phyloP scores from a whole-genome alignment of 768 basidiomycete species.

The Pisolithus tinctorius region DNA sequence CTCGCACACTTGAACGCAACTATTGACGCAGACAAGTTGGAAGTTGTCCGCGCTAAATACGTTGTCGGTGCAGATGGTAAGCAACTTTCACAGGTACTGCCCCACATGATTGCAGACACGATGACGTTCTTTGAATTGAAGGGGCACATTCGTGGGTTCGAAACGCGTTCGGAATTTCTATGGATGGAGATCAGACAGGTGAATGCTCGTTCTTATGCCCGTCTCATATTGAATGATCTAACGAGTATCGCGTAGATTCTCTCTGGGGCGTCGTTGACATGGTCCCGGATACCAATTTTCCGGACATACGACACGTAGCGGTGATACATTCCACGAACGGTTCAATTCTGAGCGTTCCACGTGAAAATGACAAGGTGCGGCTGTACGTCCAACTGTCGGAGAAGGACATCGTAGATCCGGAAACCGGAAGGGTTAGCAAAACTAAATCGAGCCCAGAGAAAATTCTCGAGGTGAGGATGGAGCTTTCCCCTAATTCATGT shows the following conservation, averaged over 20 bases:
- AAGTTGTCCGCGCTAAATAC: constrained; percentile 27
- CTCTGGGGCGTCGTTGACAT: constrained; percentile 85
- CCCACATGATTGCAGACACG: neutral
- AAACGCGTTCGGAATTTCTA: constrained; percentile 35
- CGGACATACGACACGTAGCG: constrained; percentile 61
- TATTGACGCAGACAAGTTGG: constrained; percentile 26
- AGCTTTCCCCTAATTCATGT: neutral
- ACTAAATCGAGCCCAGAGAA: constrained; percentile 40
- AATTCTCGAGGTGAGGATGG: constrained; percentile 41
- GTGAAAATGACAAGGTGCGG: constrained; percentile 61
- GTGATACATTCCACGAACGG: constrained; percentile 65
- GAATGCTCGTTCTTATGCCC: neutral
- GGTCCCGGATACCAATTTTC: constrained; percentile 63
- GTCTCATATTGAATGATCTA: no score
- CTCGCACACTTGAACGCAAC: constrained; percentile 17
- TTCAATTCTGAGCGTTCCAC: constrained; percentile 68
- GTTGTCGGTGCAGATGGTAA: constrained; percentile 32
- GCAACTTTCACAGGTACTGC: neutral
- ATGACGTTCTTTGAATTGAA: constrained; percentile 6
- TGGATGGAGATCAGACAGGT: constrained; percentile 46
- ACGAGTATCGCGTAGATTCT: constrained; percentile 35
- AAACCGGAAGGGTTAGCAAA: constrained; percentile 49
- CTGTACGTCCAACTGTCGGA: constrained; percentile 65
- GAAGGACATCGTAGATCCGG: constrained; percentile 36
- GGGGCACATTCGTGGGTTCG: constrained; percentile 45